These are phyloP conservation scores for Lupinus albus DNA, from an alignment of 306 rosid species.

Conservation along the genomic window DNA sequence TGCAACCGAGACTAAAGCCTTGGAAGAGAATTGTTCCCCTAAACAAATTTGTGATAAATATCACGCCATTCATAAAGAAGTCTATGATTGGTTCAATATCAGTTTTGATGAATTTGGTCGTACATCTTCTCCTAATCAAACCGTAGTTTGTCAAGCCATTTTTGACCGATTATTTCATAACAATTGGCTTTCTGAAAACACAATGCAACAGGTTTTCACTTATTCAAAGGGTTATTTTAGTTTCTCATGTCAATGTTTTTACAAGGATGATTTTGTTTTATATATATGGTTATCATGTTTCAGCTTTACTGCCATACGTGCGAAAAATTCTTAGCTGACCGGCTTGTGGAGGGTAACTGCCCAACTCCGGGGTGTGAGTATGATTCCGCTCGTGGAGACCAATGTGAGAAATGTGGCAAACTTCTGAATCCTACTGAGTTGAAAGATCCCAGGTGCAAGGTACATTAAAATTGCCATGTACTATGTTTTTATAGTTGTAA, in stretches of 20 bases:
- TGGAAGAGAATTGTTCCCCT: conserved; percentile 92
- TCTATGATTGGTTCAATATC: conserved; percentile 83
- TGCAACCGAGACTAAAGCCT: conserved; percentile 91
- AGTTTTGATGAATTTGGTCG: conserved; percentile 95
- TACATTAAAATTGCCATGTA: too few species aligned
- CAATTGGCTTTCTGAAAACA: conserved; percentile 83
- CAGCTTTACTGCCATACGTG: conserved; percentile 91
- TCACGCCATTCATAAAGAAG: conserved; percentile 78
- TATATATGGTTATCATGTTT: conserved; percentile 41
- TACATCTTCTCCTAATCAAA: conserved; percentile 80
- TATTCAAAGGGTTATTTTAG: conserved; percentile 29
- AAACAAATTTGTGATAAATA: conserved; percentile 92
- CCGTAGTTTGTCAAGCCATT: conserved; percentile 86
- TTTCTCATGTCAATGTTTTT: conserved; percentile 12
- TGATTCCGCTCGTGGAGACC: conserved; percentile 95
- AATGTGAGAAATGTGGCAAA: conserved; percentile 94
- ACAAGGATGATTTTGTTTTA: conserved; percentile 7
- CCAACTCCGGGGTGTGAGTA: conserved; percentile 78
- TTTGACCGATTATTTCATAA: conserved; percentile 64
- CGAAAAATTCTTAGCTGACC: conserved; percentile 82
- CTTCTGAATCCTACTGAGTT: conserved; percentile 88
- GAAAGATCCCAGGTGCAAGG: conserved; percentile 91
- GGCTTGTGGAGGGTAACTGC: conserved; percentile 91
- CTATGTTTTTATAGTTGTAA: conserved; percentile 27
- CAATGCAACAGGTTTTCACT: conserved; percentile 77